These are phyloP conservation scores for Diplogelasinospora grovesii DNA, from an alignment of 495 filamentous ascomycete species.

Conservation along the genomic window DNA sequence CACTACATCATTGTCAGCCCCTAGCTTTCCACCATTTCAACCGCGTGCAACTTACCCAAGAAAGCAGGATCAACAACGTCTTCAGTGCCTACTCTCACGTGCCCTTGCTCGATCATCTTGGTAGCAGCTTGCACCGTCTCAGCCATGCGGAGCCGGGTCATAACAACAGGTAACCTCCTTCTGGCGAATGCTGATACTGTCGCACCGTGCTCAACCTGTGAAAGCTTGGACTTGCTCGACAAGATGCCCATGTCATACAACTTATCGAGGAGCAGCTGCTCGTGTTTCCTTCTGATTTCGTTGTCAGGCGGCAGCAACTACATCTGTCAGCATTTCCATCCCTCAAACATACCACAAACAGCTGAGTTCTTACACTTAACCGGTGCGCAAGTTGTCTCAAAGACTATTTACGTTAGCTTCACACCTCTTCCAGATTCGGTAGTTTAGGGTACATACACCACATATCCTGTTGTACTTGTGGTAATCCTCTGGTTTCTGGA, in stretches of 20 bases:
- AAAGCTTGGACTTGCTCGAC: constrained; percentile 60
- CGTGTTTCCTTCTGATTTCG: constrained; percentile 69
- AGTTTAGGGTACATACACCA: constrained; percentile 43
- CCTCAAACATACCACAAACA: neutral
- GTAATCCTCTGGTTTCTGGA: constrained; percentile 77
- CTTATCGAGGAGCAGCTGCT: constrained; percentile 78
- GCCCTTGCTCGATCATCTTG: constrained; percentile 89
- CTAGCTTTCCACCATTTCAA: no score
- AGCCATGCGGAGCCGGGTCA: constrained; percentile 73
- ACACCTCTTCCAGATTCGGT: neutral
- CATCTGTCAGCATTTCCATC: constrained; percentile 23
- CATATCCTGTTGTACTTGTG: constrained; percentile 81
- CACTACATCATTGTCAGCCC: no score
- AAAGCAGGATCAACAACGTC: constrained; percentile 81
- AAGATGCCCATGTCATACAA: constrained; percentile 86
- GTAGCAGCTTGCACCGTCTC: constrained; percentile 76
- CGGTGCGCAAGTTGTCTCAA: constrained; percentile 83
- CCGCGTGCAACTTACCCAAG: no score
- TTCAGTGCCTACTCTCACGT: constrained; percentile 88
- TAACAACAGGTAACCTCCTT: constrained; percentile 73
- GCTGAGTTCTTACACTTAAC: constrained; percentile 21
- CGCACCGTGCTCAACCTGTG: constrained; percentile 75
- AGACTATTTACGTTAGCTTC: constrained; percentile 37
- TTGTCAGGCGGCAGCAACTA: constrained; percentile 70
- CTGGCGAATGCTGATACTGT: constrained; percentile 81